A percentile compares a stretch with the other conserved stretches of the same genome.
Evolutionary conservation across 257 asterid genomes (phyloP).

Genomic region (Nicotiana benthamiana): DNA sequence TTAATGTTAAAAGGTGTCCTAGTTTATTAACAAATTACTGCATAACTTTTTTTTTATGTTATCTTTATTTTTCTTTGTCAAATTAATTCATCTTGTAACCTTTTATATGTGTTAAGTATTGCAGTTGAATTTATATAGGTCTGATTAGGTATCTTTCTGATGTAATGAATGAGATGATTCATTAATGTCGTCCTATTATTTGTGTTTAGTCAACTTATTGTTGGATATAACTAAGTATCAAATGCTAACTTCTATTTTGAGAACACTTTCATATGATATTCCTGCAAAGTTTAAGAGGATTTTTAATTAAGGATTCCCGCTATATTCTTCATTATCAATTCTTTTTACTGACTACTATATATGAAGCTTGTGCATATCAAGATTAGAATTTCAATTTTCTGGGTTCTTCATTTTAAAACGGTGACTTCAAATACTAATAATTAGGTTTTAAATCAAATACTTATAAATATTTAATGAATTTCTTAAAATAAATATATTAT

Average conservation of each 20-base stretch:
- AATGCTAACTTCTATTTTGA: background rate
- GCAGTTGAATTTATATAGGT: background rate
- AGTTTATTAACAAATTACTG: background rate
- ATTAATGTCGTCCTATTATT: background rate
- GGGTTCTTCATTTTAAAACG: no score
- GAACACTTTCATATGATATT: background rate
- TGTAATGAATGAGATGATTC: constrained; percentile 9
- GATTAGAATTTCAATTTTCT: no score
- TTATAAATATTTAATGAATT: no score
- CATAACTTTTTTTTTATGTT: background rate
- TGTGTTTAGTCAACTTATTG: background rate
- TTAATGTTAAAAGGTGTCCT: background rate
- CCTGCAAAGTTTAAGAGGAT: background rate
- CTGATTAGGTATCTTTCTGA: background rate
- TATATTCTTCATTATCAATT: background rate
- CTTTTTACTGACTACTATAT: background rate
- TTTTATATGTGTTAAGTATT: background rate
- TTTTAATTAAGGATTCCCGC: background rate
- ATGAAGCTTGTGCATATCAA: background rate
- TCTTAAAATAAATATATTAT: no score
- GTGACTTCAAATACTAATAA: no score
- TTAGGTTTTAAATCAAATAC: no score
- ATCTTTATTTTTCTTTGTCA: background rate
- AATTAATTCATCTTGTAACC: background rate
- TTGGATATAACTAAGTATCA: background rate